Base-by-base conservation (phyloP, 208 protist species). In the Trypanosoma cruzi region DNA sequence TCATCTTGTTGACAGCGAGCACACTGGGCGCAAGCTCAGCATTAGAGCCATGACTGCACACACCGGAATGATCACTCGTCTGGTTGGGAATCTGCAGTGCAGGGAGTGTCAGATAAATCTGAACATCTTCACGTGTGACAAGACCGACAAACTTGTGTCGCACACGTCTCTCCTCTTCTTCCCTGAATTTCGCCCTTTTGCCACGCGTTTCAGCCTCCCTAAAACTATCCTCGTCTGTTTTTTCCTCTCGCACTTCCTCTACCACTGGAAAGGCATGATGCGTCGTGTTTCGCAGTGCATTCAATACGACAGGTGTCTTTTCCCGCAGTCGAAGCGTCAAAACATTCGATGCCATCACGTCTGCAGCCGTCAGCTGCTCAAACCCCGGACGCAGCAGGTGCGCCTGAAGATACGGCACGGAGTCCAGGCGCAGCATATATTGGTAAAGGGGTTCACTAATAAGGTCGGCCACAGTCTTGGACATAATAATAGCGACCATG, bases 261-360 rank as follows among this genome's bases (percentile, higher is more conserved):
- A 98, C 85, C 0, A 97, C 82, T 14, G 97, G 96, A 60, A 99
- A 99, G 57, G 91, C 95, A 71, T 98, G 90, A 64, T 98, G 93
- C 4, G 71, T 86, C 57, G 77, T 93, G 10, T 85, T 62, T 18
- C 81, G 74, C 48, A 98, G 64, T 11, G 86, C 81, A 3, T 65
- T 31, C 40, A 96, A 63, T 24, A 98, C 82, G 36, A 88, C 70
- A 54, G 86, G 82, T 1, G 97, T 88, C 14, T 76, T 85, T 46
- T 95, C 92, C 24, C 75, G 68, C 40, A 82, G 60, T 5, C 75
- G 60, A 31, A 98, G 70, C 28, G 68, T 90, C 13, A 97, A 79
- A 11, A 98, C 84, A 29, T 87, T 65, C n/a, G 79, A 75, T 7
- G 81, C 68, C 94, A 98, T 98, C 16, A 98, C 86, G 64, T 98